Base-by-base conservation (phyloP, 306 rosid genomes). In the Luffa aegyptiaca region DNA sequence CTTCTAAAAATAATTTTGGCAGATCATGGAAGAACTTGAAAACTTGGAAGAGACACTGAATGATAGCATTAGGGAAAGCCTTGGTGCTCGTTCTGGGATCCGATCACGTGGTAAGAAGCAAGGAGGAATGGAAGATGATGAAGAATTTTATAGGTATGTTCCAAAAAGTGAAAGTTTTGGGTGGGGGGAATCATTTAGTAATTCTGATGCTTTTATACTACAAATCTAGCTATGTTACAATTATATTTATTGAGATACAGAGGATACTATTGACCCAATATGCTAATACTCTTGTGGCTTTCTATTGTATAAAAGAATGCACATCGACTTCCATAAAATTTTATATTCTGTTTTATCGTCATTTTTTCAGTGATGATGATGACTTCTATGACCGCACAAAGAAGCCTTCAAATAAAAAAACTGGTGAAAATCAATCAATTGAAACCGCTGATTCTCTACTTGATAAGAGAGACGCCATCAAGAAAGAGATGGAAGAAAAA, bases 21-120 rank as follows among this genome's bases (percentile, higher is more conserved):
- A 95, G 97, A 81, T 92, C 73, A 2, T 91, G 87, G 98, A 95
- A 89, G 98, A 92, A 88, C 93, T 95, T 80, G 98, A 95, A 84
- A 95, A 87, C 86, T 86, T 95, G 95, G 98, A 95, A 80, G 98
- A 95, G 87, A 95, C 98, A 8, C 83, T 95, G 82, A 91, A 95
- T 88, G 98, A 95, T 72, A 95, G 98, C 73, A 95, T 95, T 75
- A 86, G 79, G 83, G 98, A 95, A 89, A 95, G 98, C 83, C 39
- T 95, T 57, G 97, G 98, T 80, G 97, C 89, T 18, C 95, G 97
- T 55, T 36, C 83, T 31, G 97, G 97, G 46, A 90, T 85, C 69
- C 80, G 79, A 77, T 81, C 87, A 62, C 80, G 0, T 79, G 92
- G 97, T 58, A 95, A 88, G 87, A 94, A 90, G 86, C 92, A 87